phyloP scores from a whole-genome alignment of 202 grass and related monocot species.

The Sporobolus alterniflorus region DNA sequence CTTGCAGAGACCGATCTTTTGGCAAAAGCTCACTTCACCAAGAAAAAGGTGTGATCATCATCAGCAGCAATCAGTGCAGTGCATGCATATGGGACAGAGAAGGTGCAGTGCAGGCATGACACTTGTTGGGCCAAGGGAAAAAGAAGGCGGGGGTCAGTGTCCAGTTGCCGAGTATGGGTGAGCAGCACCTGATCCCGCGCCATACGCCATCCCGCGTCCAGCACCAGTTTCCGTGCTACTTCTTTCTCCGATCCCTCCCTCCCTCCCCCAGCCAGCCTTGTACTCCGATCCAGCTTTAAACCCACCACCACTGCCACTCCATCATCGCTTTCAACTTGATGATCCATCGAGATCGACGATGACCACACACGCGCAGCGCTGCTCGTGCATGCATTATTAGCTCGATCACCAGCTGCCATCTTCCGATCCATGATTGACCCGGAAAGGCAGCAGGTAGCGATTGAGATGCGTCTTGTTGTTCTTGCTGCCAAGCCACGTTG shows the following conservation, averaged over 20 bases:
- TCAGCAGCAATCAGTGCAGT: neutral
- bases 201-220: neutral
- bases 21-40: too few relatives aligned
- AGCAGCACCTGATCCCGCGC: conserved; percentile 52
- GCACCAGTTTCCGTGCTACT: conserved; percentile 25
- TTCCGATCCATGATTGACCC: neutral
- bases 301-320: neutral
- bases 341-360: too few relatives aligned
- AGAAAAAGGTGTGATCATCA: too few relatives aligned
- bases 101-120: too few relatives aligned
- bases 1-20: too few relatives aligned
- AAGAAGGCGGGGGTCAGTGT: conserved; percentile 23
- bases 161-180: conserved; percentile 42
- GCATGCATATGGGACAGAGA: too few relatives aligned
- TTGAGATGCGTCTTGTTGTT: neutral
- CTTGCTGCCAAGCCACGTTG: neutral
- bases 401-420: too few relatives aligned
- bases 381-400: neutral
- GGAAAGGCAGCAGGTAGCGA: neutral
- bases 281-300: neutral
- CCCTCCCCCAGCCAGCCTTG: neutral
- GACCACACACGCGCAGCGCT: too few relatives aligned
- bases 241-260: too few relatives aligned
- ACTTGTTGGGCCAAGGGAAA: neutral
- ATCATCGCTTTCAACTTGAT: neutral